Conservation (phyloP, 176 grass and related monocot genomes). For the Aegilops speltoides region DNA sequence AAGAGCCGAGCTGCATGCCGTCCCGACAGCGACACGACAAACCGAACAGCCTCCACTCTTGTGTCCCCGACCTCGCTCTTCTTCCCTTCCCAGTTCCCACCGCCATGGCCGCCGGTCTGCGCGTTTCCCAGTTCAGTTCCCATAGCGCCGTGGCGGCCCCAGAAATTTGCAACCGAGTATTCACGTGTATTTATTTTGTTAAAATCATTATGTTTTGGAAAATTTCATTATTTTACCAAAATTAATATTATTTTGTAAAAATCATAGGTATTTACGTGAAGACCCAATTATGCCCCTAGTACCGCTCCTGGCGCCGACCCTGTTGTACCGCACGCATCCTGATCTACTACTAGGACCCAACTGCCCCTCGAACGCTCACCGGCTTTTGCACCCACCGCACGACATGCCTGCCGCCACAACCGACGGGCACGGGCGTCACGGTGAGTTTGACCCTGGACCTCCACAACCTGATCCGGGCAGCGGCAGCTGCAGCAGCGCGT, state of each 20-base stretch:
- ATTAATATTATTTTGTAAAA: too few relatives aligned
- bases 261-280: too few relatives aligned
- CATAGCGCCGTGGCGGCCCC: too few relatives aligned
- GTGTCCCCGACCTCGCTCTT: neutral
- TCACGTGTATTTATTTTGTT: too few relatives aligned
- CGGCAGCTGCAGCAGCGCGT: neutral
- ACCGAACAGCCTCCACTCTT: neutral
- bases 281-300: too few relatives aligned
- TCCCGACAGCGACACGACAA: neutral
- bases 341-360: neutral
- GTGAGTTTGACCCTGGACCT: neutral
- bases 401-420: neutral
- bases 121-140: neutral
- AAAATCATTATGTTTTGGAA: too few relatives aligned
- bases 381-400: neutral
- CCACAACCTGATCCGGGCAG: neutral
- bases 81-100: neutral
- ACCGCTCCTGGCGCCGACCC: too few relatives aligned
- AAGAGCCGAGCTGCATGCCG: neutral
- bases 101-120: neutral
- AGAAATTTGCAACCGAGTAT: too few relatives aligned
- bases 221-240: too few relatives aligned
- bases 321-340: too few relatives aligned
- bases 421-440: neutral
- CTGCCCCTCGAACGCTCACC: too few relatives aligned